phyloP scores from a whole-genome alignment of 768 basidiomycete species.

The Clavulina sp. region DNA sequence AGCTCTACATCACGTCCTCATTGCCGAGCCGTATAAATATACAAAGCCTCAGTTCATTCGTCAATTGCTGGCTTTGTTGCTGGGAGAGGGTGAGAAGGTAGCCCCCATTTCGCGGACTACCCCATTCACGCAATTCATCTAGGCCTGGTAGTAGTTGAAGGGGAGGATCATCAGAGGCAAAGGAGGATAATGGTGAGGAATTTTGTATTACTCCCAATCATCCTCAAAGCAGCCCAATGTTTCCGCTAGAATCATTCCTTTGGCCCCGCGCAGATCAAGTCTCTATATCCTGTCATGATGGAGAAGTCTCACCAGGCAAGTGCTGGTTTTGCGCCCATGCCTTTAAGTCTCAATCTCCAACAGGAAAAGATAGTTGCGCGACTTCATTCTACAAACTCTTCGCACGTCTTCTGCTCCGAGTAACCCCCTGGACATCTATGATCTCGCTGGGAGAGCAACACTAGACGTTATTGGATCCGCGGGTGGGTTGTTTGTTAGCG shows the following conservation, averaged over 20 bases:
- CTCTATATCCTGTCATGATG: conserved; percentile 38
- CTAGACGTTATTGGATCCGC: conserved; percentile 16
- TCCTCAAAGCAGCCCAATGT: too few species aligned
- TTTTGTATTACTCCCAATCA: too few species aligned
- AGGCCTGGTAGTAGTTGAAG: too few species aligned
- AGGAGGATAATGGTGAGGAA: too few species aligned
- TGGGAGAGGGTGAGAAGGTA: too few species aligned
- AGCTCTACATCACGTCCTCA: conserved; percentile 5
- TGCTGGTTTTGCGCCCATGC: background rate
- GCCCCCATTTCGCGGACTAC: too few species aligned
- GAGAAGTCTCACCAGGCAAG: conserved; percentile 36
- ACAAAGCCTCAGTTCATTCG: conserved; percentile 8
- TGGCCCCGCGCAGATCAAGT: conserved; percentile 38
- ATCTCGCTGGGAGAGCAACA: conserved; percentile 9
- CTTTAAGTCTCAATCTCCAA: background rate
- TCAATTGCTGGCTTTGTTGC: too few species aligned
- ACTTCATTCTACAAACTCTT: conserved; percentile 12
- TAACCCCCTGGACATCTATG: background rate
- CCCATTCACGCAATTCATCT: too few species aligned
- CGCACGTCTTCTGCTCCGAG: background rate
- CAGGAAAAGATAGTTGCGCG: conserved; percentile 9
- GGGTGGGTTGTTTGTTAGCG: conserved; percentile 8
- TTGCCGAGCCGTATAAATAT: conserved; percentile 5
- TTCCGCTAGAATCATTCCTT: conserved; percentile 43
- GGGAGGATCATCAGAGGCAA: too few species aligned